Evolutionary conservation across 768 basidiomycete genomes (phyloP).

Genomic region (Boletus rufocinnamomeus): DNA sequence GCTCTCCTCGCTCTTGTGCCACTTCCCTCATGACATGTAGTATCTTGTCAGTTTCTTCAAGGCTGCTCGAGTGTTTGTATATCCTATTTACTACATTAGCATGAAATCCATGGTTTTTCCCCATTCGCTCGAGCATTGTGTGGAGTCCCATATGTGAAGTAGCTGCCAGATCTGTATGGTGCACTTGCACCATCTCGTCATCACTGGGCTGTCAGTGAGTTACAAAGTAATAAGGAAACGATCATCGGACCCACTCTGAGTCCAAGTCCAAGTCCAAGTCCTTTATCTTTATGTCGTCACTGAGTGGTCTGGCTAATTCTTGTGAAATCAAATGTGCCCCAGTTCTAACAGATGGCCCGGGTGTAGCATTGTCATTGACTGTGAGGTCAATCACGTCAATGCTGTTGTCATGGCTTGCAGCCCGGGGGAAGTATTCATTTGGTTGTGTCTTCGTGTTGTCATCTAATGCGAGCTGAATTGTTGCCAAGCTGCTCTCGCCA

Average conservation of each 20-base stretch:
- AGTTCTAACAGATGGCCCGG: background rate
- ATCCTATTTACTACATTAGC: too few relatives aligned
- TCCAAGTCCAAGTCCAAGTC: too few relatives aligned
- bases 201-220: background rate
- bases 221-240: too few relatives aligned
- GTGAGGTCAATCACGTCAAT: background rate
- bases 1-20: background rate
- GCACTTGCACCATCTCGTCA: too few relatives aligned
- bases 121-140: background rate
- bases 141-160: background rate
- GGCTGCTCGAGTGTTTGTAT: background rate
- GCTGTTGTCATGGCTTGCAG: background rate
- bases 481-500: too few relatives aligned
- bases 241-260: too few relatives aligned
- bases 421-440: too few relatives aligned
- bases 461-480: too few relatives aligned
- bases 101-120: background rate
- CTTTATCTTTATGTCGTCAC: background rate
- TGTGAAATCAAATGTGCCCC: background rate
- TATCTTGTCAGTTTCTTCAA: background rate
- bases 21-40: background rate
- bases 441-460: too few relatives aligned
- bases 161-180: background rate
- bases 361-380: background rate
- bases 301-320: background rate